phyloP scores from a whole-genome alignment of 106 monocot genomes.

The Dendrobium nobile region DNA sequence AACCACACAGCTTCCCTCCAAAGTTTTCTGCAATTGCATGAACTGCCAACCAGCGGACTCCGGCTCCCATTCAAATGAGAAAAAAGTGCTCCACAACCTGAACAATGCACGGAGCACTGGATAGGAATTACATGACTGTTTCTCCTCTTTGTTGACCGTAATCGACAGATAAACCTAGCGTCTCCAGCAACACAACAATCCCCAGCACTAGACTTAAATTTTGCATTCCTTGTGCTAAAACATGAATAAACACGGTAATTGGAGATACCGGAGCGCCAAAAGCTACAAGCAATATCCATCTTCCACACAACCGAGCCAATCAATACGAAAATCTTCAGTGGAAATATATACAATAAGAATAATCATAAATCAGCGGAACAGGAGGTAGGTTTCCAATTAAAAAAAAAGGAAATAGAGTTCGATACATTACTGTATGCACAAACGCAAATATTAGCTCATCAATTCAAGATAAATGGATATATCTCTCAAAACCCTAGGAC shows the following conservation, averaged over 20 bases:
- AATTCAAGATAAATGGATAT: background rate
- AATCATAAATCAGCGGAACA: too few species aligned
- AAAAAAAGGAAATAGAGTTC: background rate
- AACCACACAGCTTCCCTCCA: conserved; percentile 4
- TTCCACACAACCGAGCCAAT: background rate
- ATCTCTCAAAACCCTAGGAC: background rate
- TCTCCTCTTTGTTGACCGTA: conserved; percentile 23
- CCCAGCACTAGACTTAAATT: conserved; percentile 14
- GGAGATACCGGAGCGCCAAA: conserved; percentile 22
- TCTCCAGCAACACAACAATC: conserved; percentile 17
- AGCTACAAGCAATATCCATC: conserved; percentile 61
- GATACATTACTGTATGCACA: background rate
- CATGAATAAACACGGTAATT: conserved; percentile 13
- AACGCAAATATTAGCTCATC: background rate
- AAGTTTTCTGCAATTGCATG: background rate
- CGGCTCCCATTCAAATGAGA: background rate
- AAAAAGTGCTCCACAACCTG: conserved; percentile 3
- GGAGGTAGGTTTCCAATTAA: too few species aligned
- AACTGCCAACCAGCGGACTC: background rate
- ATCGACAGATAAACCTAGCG: conserved; percentile 23
- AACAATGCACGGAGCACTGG: background rate
- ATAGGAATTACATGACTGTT: conserved; percentile 13
- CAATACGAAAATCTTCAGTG: too few species aligned
- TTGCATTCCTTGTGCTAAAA: conserved; percentile 6
- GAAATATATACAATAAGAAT: too few species aligned